Evolutionary conservation across 2,329 filamentous ascomycete genomes (phyloP), one percentile per base, ranked within the genome.

Genomic region (Nigrograna mackinnonii): DNA sequence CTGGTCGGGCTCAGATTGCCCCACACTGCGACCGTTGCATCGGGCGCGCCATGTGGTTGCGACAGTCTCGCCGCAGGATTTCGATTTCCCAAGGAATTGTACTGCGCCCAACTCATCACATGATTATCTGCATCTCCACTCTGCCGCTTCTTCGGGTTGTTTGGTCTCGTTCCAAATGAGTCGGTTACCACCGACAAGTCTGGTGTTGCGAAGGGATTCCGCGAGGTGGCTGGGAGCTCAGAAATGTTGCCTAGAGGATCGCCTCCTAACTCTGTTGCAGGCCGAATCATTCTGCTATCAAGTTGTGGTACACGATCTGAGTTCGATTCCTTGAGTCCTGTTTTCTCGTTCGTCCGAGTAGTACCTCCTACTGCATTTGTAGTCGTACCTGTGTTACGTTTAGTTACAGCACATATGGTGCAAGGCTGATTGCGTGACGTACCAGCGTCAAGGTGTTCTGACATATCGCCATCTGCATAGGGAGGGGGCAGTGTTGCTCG

Each of bases 381-480:
- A 16, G 33, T 35, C 3, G 42, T 28, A 45, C 42, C 43, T 56
- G 41, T 28, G 24, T 34, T n/a, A 47, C 35, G 9, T 24, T 55
- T 18, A 54, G 35, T 46, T 40, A 37, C 40, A 33, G 16, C 13
- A 38, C 12, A 4, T 30, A 14, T 11, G 17, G 35, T 21, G 9
- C 17, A 12, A 12, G 37, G 35, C 35, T 28, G 31, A 18, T 30
- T 26, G 43, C 32, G 17, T 13, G 14, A 47, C 56, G 37, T 40
- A 54, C 58, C 39, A 52, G 56, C 37, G 20, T 34, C 31, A n/a
- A 59, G 44, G 7, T 57, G 52, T 21, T 49, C 47, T 22, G 51
- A 60, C 57, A 65, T 60, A 32, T 64, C 57, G n/a, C 38, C 50
- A 9, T 47, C 47, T 16, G 50, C 41, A 12, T 55, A 49, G 11